Percentiles rank a stretch among this genome's conserved stretches.
Evolutionary conservation across 73 alveolate species (phyloP).

Genomic region (Tetrahymena elliotti): DNA sequence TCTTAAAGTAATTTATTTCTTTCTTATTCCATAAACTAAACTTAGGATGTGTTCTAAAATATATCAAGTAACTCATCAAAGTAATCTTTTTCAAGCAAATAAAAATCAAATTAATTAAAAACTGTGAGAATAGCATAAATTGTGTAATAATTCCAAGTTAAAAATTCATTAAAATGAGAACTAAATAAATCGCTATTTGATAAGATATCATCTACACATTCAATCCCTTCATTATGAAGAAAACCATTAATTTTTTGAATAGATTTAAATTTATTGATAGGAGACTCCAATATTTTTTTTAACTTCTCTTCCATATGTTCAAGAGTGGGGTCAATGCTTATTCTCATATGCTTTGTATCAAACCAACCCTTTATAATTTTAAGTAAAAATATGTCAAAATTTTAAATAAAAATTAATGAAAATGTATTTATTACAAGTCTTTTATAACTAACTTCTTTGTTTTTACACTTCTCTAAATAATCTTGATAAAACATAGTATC

Average conservation of each 20-base stretch:
- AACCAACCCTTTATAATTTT: not conserved
- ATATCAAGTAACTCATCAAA: not conserved
- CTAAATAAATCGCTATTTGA: not conserved
- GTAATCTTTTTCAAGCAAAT: not conserved
- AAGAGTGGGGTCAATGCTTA: not conserved
- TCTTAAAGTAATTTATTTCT: not conserved
- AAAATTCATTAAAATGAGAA: not conserved
- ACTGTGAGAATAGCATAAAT: not conserved
- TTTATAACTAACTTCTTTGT: not conserved
- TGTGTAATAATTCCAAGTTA: not conserved
- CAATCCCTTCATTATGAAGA: not conserved
- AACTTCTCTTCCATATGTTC: not conserved
- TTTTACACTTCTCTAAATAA: not conserved
- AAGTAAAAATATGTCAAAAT: not conserved
- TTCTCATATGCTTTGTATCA: not conserved
- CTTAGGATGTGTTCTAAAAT: not conserved
- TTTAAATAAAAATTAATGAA: not conserved
- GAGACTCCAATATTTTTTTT: not conserved
- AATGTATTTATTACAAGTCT: not conserved
- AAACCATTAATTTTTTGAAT: not conserved
- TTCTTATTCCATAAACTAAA: not conserved
- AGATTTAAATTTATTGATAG: not conserved
- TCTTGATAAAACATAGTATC: not conserved
- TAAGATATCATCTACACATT: not conserved
- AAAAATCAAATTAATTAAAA: not conserved